Conservation (phyloP, 257 asterid species). For the Solanum verrucosum region DNA sequence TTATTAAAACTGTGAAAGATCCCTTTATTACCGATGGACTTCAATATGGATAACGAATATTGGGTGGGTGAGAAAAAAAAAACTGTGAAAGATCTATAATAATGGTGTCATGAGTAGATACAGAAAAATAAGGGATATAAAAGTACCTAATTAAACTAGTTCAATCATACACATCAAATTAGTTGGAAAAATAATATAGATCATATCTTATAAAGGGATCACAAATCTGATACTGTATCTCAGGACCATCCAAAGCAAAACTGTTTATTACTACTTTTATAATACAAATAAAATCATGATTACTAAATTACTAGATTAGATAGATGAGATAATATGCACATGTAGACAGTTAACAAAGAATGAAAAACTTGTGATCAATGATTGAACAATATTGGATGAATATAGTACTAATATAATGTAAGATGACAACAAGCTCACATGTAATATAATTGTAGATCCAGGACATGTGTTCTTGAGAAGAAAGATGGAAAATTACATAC, state of each 20-base stretch:
- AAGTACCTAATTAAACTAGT: neutral
- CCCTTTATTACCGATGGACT: neutral
- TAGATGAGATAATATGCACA: neutral
- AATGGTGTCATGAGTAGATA: neutral
- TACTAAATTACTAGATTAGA: neutral
- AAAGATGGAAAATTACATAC: neutral
- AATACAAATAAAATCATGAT: neutral
- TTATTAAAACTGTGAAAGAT: neutral
- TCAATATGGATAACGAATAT: too few relatives aligned
- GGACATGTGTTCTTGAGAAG: neutral
- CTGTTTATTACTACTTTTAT: neutral
- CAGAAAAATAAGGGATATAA: neutral
- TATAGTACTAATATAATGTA: neutral
- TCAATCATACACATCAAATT: neutral
- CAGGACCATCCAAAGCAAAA: neutral
- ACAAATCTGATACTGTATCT: neutral
- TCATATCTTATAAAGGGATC: neutral
- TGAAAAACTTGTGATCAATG: neutral
- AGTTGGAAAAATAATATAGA: neutral
- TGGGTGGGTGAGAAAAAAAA: neutral
- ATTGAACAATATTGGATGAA: neutral
- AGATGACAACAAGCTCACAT: neutral
- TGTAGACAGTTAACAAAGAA: neutral
- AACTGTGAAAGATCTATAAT: neutral
- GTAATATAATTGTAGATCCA: neutral